phyloP scores from a whole-genome alignment of 1,284 basidiomycete species.

The Fistulinella staudtii region DNA sequence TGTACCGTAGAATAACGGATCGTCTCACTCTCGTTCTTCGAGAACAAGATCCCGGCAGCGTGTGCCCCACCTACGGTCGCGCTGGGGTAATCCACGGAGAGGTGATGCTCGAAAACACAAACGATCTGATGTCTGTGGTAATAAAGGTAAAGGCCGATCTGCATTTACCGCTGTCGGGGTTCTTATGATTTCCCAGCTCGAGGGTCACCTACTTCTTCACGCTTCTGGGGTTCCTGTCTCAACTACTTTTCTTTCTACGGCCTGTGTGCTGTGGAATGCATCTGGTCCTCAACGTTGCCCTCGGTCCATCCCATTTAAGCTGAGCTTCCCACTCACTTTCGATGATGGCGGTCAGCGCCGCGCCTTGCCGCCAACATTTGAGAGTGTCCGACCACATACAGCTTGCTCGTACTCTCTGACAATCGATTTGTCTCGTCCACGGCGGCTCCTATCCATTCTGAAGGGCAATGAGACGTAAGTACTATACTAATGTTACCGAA shows the following conservation, averaged over 20 bases:
- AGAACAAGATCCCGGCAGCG: constrained; percentile 20
- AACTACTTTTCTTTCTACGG: constrained; percentile 19
- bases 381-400: constrained; percentile 7
- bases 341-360: constrained; percentile 17
- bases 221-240: constrained; percentile 11
- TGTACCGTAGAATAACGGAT: constrained; percentile 33
- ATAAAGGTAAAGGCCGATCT: constrained; percentile 21
- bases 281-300: constrained; percentile 18
- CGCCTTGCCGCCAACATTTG: constrained; percentile 26
- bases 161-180: background rate
- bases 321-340: constrained; percentile 24
- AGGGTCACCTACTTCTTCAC: constrained; percentile 22
- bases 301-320: constrained; percentile 20
- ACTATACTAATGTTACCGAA: background rate
- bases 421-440: constrained; percentile 20
- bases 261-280: constrained; percentile 18
- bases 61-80: constrained; percentile 25
- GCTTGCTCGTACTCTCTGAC: constrained; percentile 27
- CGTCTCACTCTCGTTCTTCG: constrained; percentile 23
- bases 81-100: constrained; percentile 23
- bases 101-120: constrained; percentile 13
- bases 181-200: constrained; percentile 21
- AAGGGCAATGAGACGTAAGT: constrained; percentile 22
- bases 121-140: constrained; percentile 17
- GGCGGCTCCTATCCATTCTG: constrained; percentile 19